phyloP scores from a whole-genome alignment of 2,329 filamentous ascomycete genomes.

The Pestalotiopsis sp. region DNA sequence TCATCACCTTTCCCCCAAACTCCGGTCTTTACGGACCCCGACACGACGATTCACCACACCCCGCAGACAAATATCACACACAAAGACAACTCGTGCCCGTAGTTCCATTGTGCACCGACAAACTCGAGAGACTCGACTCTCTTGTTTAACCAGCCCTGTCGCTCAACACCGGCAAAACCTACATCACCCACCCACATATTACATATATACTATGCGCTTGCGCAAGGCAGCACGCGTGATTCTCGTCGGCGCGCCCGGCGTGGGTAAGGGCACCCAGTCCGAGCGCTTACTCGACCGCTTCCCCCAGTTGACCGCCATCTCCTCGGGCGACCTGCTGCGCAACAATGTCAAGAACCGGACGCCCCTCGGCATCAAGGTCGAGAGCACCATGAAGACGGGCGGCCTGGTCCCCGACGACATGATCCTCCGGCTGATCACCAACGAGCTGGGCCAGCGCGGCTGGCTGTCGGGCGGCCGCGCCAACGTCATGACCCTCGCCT shows the following conservation, averaged over 20 bases:
- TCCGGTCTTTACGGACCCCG: neutral
- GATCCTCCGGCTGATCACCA: conserved; percentile 89
- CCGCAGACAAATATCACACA: neutral
- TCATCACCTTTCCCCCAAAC: neutral
- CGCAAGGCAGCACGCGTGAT: conserved; percentile 87
- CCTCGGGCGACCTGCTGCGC: conserved; percentile 88
- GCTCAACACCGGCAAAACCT: neutral
- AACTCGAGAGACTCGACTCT: neutral
- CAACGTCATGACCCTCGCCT: conserved; percentile 53
- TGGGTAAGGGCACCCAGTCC: conserved; percentile 95
- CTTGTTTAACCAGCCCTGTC: neutral
- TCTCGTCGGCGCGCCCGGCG: conserved; percentile 91
- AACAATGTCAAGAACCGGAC: conserved; percentile 90
- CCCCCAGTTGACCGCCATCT: conserved; percentile 86
- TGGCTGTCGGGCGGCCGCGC: conserved; percentile 65
- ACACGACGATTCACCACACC: neutral
- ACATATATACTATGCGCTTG: conserved; percentile 57
- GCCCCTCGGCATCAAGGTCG: conserved; percentile 85
- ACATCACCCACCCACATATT: neutral
- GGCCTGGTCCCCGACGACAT: conserved; percentile 88
- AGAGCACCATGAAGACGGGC: conserved; percentile 83
- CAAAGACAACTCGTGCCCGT: neutral
- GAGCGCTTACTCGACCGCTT: conserved; percentile 85
- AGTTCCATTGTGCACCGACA: neutral
- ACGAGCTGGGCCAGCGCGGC: conserved; percentile 80